A percentile compares a stretch with the other conserved stretches of the same genome.
Evolutionary conservation across 2,329 filamentous ascomycete species (phyloP).

Genomic region (Helicocarpus griseus): DNA sequence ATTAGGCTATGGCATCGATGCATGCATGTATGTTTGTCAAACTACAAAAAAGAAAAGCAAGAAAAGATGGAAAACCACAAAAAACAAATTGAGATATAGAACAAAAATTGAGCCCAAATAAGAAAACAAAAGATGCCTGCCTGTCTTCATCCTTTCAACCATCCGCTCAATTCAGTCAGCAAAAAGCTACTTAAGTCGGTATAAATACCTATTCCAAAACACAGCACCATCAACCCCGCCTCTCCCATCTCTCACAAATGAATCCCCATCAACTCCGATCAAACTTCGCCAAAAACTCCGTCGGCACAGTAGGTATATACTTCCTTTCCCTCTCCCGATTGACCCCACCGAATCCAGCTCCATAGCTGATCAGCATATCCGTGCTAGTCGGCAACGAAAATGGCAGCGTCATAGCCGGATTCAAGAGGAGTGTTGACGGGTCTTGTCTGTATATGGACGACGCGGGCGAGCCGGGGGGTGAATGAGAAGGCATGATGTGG

Average conservation of each 20-base stretch:
- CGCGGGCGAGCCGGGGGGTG: slow-evolving; percentile 15
- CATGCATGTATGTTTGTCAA: too few species aligned
- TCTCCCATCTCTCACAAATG: background rate
- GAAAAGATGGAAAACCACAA: too few species aligned
- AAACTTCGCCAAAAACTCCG: slow-evolving; percentile 83
- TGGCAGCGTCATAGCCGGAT: slow-evolving; percentile 84
- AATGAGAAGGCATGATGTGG: slow-evolving; percentile 15
- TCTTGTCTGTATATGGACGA: slow-evolving; percentile 11
- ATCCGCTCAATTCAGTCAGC: too few species aligned
- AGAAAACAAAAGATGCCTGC: too few species aligned
- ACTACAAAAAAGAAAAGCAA: too few species aligned
- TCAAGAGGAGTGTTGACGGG: slow-evolving; percentile 53
- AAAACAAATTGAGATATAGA: too few species aligned
- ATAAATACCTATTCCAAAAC: too few species aligned
- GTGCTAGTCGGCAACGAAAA: slow-evolving; percentile 94
- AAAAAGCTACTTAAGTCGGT: too few species aligned
- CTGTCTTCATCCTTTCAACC: too few species aligned
- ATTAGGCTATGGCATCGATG: too few species aligned
- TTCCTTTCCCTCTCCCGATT: slow-evolving; percentile 87
- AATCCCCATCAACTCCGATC: slow-evolving; percentile 41
- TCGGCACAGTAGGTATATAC: slow-evolving; percentile 90
- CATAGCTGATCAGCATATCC: slow-evolving; percentile 93
- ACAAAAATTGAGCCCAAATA: too few species aligned
- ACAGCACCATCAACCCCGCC: background rate
- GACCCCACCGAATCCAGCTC: slow-evolving; percentile 84